Conservation (phyloP, 2,329 filamentous ascomycete genomes). For the Aspergillus costaricaensis region DNA sequence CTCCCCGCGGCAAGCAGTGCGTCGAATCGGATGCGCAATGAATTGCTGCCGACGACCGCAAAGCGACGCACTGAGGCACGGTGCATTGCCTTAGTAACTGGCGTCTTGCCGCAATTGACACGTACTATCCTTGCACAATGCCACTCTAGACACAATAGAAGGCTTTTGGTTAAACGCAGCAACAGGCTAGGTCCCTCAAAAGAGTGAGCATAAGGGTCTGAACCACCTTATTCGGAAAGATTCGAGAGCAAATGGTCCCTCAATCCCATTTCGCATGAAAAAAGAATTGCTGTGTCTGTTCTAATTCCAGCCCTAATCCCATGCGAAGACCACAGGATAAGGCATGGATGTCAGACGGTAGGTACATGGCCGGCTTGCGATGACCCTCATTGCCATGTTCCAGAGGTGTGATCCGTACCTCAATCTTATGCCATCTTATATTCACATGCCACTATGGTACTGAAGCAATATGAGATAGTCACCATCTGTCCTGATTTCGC, state of each 20-base stretch:
- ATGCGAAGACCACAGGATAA: neutral
- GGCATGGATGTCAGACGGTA: neutral
- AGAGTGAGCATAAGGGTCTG: constrained; percentile 4
- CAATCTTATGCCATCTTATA: constrained; percentile 4
- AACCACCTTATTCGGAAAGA: neutral
- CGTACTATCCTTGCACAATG: constrained; percentile 10
- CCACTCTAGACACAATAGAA: constrained; percentile 11
- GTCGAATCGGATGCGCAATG: constrained; percentile 8
- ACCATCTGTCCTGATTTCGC: neutral
- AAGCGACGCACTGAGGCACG: neutral
- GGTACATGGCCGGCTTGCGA: constrained; percentile 1
- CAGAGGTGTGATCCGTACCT: neutral
- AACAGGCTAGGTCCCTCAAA: constrained; percentile 1
- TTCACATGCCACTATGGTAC: constrained; percentile 1
- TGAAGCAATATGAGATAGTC: too few species aligned
- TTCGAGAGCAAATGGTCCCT: neutral
- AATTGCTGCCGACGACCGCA: constrained; percentile 11
- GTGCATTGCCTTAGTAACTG: neutral
- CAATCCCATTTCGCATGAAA: neutral
- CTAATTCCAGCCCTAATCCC: neutral
- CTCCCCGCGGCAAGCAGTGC: neutral
- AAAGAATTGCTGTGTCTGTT: neutral
- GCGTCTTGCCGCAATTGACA: neutral
- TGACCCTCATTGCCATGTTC: neutral
- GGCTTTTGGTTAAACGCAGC: constrained; percentile 2